These are phyloP conservation scores for Rhexocercosporidium sp. DNA, from an alignment of 2,329 filamentous ascomycete species.

Conservation along the genomic window DNA sequence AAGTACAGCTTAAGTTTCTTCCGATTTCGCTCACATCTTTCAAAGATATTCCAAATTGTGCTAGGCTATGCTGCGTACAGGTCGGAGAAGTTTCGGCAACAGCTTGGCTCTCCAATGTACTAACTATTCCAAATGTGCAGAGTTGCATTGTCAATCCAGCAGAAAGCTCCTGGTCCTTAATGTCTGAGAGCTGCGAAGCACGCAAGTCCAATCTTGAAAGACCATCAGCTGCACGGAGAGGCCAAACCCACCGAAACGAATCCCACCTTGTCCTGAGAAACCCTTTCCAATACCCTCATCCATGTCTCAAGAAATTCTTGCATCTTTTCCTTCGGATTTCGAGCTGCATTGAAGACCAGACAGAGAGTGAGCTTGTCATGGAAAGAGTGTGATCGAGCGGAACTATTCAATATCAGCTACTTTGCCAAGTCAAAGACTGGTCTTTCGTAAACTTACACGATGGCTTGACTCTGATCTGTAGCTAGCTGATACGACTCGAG, in stretches of 20 bases:
- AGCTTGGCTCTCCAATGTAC: background rate
- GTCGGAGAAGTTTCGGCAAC: background rate
- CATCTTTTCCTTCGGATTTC: constrained; percentile 20
- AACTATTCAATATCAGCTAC: background rate
- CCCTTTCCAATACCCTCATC: background rate
- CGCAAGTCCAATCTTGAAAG: no score
- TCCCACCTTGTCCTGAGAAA: no score
- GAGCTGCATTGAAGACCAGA: constrained; percentile 20
- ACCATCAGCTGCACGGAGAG: no score
- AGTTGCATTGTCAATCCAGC: no score
- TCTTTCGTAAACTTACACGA: constrained; percentile 8
- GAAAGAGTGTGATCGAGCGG: constrained; percentile 23
- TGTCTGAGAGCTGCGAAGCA: no score
- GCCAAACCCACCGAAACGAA: no score
- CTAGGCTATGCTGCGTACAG: background rate
- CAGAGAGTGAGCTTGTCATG: constrained; percentile 23
- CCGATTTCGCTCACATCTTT: background rate
- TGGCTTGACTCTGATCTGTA: constrained; percentile 21
- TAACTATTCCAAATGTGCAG: no score
- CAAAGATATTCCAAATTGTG: background rate
- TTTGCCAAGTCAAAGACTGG: background rate
- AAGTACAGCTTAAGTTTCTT: background rate
- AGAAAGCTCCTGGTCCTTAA: no score
- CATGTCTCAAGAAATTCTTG: constrained; percentile 19
- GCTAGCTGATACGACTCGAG: constrained; percentile 21